Conservation (phyloP, 2,329 filamentous ascomycete species). For the Colletotrichum cordylinicola region DNA sequence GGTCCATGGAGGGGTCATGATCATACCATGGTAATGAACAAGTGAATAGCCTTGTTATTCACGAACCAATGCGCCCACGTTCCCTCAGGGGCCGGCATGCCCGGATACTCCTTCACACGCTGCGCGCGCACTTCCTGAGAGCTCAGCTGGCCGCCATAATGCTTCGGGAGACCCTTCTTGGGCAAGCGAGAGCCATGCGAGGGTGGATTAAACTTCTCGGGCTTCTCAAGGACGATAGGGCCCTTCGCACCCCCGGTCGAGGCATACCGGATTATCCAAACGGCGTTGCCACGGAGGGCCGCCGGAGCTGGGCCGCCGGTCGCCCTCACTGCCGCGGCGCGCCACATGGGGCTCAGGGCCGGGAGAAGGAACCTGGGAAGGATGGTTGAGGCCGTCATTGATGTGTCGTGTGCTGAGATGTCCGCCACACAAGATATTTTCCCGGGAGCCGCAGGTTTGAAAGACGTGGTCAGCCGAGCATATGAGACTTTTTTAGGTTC, state of each 20-base stretch:
- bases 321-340: conserved; percentile 31
- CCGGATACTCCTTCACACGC: conserved; percentile 78
- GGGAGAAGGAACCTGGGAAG: conserved; percentile 76
- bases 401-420: not conserved
- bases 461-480: conserved; percentile 4
- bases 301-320: conserved; percentile 28
- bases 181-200: conserved; percentile 80
- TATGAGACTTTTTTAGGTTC: not conserved
- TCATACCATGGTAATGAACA: conserved; percentile 82
- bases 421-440: not conserved
- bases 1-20: not conserved
- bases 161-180: conserved; percentile 61
- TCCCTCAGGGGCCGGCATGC: conserved; percentile 85
- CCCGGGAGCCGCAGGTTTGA: not conserved
- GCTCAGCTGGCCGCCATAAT: conserved; percentile 78
- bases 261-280: conserved; percentile 32
- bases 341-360: conserved; percentile 63
- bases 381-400: conserved; percentile 52
- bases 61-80: conserved; percentile 87
- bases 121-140: conserved; percentile 70
- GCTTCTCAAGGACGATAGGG: conserved; percentile 82
- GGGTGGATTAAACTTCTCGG: conserved; percentile 87
- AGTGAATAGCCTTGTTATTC: conserved; percentile 76
- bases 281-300: conserved; percentile 16
- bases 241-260: conserved; percentile 47